phyloP scores from a whole-genome alignment of 352 stramenopile species.

The Phytophthora fragariaefolia region DNA sequence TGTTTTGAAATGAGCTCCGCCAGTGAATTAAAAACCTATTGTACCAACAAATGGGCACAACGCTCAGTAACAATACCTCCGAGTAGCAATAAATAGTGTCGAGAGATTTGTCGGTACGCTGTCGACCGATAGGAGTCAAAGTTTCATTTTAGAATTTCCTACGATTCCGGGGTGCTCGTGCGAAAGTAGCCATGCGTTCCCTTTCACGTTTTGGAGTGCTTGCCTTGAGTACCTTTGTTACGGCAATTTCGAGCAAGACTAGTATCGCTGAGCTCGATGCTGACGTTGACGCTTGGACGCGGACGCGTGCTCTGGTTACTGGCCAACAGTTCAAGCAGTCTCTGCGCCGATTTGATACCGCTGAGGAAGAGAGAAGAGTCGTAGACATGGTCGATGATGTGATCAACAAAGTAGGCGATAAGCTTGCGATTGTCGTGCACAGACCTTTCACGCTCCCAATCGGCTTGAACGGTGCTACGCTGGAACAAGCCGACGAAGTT shows the following conservation, averaged over 20 bases:
- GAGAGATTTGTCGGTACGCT: too few species aligned
- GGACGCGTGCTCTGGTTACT: not conserved
- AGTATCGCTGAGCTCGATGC: not conserved
- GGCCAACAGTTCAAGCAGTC: not conserved
- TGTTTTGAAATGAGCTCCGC: too few species aligned
- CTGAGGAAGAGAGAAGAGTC: slow-evolving; percentile 1
- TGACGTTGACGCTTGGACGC: not conserved
- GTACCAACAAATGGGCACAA: too few species aligned
- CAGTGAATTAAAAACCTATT: too few species aligned
- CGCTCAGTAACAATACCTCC: too few species aligned
- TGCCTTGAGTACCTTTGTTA: not conserved
- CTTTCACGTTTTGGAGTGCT: not conserved
- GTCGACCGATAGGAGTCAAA: too few species aligned
- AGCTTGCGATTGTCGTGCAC: not conserved
- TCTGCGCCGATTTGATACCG: not conserved
- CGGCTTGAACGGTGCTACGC: not conserved
- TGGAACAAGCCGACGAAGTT: not conserved
- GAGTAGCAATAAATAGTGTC: too few species aligned
- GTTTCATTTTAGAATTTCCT: too few species aligned
- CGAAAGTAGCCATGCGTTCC: slow-evolving; percentile 1
- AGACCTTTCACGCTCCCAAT: not conserved
- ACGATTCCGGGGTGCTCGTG: too few species aligned
- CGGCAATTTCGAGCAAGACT: not conserved
- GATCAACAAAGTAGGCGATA: slow-evolving; percentile 2
- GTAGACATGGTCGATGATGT: not conserved